Evolutionary conservation across 129 eudicot genomes (phyloP).

Genomic region (Oenanthe sinensis): DNA sequence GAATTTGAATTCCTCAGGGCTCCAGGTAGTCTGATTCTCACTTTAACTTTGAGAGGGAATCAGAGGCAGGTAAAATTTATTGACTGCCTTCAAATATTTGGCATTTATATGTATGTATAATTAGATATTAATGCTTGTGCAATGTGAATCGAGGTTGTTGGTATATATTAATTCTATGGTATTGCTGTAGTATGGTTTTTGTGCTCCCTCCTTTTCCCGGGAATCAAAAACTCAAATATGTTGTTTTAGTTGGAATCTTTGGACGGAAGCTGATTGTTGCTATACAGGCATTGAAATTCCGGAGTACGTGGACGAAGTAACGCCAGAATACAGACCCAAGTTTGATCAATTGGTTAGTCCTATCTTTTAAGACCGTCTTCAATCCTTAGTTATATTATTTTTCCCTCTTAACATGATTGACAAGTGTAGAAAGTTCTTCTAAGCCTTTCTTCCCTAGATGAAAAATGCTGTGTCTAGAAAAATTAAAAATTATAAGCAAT

Average conservation of each 20-base stretch:
- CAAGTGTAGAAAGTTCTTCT: not conserved
- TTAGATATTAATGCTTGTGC: not conserved
- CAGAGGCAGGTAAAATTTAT: not conserved
- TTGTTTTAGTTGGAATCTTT: not conserved
- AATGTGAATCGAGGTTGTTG: not conserved
- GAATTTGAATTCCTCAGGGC: not conserved
- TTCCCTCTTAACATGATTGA: not conserved
- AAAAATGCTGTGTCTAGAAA: not conserved
- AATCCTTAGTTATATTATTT: not conserved
- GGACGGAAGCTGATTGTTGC: not conserved
- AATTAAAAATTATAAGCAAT: not conserved
- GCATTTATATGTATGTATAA: not conserved
- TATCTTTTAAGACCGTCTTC: not conserved
- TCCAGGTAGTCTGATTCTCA: not conserved
- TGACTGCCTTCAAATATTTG: not conserved
- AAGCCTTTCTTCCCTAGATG: not conserved
- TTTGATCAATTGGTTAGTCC: conserved; percentile 73
- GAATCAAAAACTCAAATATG: not conserved
- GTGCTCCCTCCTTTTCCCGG: not conserved
- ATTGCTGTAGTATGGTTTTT: not conserved
- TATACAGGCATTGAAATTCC: conserved; percentile 72
- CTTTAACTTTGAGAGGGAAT: not conserved
- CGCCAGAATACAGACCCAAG: conserved; percentile 78
- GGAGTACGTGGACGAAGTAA: conserved; percentile 75
- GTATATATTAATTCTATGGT: not conserved